phyloP scores from a whole-genome alignment of 345 rosid genomes.

The Rhodomyrtus tomentosa region DNA sequence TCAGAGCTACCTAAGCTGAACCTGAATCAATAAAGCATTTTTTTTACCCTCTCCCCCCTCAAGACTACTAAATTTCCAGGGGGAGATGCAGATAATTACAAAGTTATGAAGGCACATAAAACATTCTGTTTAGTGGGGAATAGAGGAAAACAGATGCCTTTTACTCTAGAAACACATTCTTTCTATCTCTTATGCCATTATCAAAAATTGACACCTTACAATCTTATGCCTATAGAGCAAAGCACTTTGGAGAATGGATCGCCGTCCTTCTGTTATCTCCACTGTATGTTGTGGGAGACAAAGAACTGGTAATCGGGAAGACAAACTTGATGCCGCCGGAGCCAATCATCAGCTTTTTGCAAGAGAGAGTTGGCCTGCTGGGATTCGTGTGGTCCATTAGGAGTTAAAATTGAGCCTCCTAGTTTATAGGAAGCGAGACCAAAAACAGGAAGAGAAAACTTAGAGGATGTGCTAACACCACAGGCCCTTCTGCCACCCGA shows the following conservation, averaged over 20 bases:
- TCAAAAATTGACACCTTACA: not conserved
- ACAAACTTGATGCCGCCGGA: conserved; percentile 22
- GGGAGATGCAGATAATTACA: conserved; percentile 1
- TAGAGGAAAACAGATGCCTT: not conserved
- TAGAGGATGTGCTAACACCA: conserved; percentile 23
- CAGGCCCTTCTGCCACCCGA: conserved; percentile 14
- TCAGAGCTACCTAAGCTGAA: not conserved
- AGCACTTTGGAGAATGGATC: not conserved
- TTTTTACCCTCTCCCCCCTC: not conserved
- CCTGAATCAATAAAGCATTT: not conserved
- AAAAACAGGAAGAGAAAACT: conserved; percentile 41
- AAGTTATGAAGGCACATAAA: not conserved
- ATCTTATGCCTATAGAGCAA: not conserved
- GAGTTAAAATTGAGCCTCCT: conserved; percentile 44
- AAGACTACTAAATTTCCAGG: not conserved
- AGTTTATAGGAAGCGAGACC: conserved; percentile 74
- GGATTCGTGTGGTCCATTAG: conserved; percentile 28
- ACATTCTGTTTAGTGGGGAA: not conserved
- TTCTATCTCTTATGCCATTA: not conserved
- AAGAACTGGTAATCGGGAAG: conserved; percentile 56
- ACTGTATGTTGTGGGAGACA: conserved; percentile 23
- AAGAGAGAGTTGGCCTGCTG: conserved; percentile 22
- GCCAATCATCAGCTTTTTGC: conserved; percentile 42
- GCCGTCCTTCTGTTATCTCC: conserved; percentile 16
- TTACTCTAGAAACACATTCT: not conserved